These are phyloP conservation scores for Brachypodium distachyon DNA, from an alignment of 202 grass and related monocot species.

Conservation along the genomic window DNA sequence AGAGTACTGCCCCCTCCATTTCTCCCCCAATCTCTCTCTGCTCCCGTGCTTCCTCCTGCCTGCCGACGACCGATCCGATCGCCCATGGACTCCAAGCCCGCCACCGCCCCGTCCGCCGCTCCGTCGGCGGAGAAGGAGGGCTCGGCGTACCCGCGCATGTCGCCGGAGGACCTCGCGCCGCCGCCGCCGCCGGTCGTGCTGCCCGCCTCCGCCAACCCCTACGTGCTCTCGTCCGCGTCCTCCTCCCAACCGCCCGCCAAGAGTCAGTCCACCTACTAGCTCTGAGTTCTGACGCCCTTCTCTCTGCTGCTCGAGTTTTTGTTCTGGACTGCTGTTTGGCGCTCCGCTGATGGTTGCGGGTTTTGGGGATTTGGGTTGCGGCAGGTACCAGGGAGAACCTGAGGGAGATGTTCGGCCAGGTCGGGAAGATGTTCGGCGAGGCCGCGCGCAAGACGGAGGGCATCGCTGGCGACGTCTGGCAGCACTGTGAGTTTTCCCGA, in stretches of 20 bases:
- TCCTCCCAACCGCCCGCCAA: conserved; percentile 21
- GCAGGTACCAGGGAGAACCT: conserved; percentile 32
- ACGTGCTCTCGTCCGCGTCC: conserved; percentile 26
- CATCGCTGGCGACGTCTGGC: conserved; percentile 54
- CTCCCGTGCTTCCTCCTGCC: background rate
- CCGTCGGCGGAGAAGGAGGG: background rate
- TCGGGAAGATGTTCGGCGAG: conserved; percentile 45
- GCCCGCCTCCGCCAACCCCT: conserved; percentile 36
- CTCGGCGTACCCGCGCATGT: conserved; percentile 41
- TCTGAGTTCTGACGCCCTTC: background rate
- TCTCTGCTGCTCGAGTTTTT: background rate
- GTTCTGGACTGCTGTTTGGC: background rate
- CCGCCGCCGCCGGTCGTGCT: conserved; percentile 35
- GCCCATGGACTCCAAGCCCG: conserved; percentile 27
- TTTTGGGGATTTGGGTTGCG: background rate
- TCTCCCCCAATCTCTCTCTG: background rate
- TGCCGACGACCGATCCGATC: background rate
- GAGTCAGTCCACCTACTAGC: conserved; percentile 17
- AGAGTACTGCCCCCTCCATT: background rate
- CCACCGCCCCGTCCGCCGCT: background rate
- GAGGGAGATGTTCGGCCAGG: conserved; percentile 28
- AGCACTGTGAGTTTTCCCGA: conserved; percentile 29
- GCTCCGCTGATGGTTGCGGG: background rate
- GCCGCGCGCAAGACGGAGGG: conserved; percentile 50
- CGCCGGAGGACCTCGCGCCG: conserved; percentile 40